phyloP scores from a whole-genome alignment of 2,329 filamentous ascomycete species.

The Sporothrix protearum region DNA sequence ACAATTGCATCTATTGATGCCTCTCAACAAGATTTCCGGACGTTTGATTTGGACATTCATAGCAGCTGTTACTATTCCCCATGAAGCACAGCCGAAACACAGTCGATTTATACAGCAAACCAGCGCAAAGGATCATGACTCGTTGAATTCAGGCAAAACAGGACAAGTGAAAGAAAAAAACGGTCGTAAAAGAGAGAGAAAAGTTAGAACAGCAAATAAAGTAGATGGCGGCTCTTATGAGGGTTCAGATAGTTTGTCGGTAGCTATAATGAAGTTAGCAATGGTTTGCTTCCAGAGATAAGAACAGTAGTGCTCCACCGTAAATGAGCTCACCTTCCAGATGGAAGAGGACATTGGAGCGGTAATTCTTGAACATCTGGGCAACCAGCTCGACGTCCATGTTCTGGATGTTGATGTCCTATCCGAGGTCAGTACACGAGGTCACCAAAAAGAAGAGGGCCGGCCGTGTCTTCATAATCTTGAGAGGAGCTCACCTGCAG shows the following conservation, averaged over 20 bases:
- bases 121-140: neutral
- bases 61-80: no score
- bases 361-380: slow-evolving; percentile 99
- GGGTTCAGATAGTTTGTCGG: slow-evolving; percentile 29
- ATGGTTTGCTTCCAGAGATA: neutral
- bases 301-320: neutral
- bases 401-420: slow-evolving; percentile 98
- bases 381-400: slow-evolving; percentile 98
- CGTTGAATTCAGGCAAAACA: neutral
- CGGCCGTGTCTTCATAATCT: neutral
- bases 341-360: slow-evolving; percentile 95
- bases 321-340: slow-evolving; percentile 67
- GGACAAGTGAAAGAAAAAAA: neutral
- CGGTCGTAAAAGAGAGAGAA: neutral
- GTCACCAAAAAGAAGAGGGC: no score
- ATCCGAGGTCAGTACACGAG: neutral
- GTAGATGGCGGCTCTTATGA: neutral
- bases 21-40: neutral
- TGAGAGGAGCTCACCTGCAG: slow-evolving; percentile 61
- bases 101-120: neutral
- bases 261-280: slow-evolving; percentile 21
- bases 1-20: neutral
- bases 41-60: no score
- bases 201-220: neutral
- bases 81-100: no score